Base-by-base conservation (phyloP, 2,329 filamentous ascomycete species). In the Sporothrix inflata region DNA sequence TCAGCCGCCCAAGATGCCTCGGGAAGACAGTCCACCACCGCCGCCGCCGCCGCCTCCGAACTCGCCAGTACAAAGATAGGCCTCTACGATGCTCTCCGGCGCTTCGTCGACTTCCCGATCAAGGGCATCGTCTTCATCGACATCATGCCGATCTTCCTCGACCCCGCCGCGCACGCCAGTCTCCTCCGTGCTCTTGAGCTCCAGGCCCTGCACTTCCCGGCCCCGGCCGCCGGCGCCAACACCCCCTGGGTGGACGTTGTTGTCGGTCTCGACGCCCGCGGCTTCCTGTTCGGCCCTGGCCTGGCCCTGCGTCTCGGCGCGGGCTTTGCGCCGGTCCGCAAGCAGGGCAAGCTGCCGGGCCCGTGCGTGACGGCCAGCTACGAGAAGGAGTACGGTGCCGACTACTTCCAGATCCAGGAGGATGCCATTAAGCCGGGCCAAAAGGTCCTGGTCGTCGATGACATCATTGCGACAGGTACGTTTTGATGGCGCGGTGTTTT, bases 381-480 rank as follows among this genome's bases (percentile, higher is more conserved):
- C 82, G 86, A 94, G 83, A 99, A 99, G 87, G 96, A 99, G 83
- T 99, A 99, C 80, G 96, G 96, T 75, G 88, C 90, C 82, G 96
- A 99, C 82, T 91, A 91, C 80, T 98, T 99, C 85, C 93, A 98
- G 87, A 97, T 99, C 86, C 96, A 99, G 85, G 85, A 88, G 76
- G 94, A 92, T 82, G 91, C 91, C 60, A 91, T 99, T 78, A 91
- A 92, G 84, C 87, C 89, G 69, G 94, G 94, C 47, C 93, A 97
- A 84, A 94, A 91, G 82, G 95, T 97, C 72, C 85, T 99, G 74
- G 88, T 99, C 76, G 94, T 99, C 42, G 96, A 99, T 82, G 96
- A 99, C 81, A 97, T 99, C 79, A 98, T 99, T 84, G 96, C 96
- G 72, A 99, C 96, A 76, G 95, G 95, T 97, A 86, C 82, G 91